Conservation (phyloP, 2,329 filamentous ascomycete genomes). For the Volutella citrinella region DNA sequence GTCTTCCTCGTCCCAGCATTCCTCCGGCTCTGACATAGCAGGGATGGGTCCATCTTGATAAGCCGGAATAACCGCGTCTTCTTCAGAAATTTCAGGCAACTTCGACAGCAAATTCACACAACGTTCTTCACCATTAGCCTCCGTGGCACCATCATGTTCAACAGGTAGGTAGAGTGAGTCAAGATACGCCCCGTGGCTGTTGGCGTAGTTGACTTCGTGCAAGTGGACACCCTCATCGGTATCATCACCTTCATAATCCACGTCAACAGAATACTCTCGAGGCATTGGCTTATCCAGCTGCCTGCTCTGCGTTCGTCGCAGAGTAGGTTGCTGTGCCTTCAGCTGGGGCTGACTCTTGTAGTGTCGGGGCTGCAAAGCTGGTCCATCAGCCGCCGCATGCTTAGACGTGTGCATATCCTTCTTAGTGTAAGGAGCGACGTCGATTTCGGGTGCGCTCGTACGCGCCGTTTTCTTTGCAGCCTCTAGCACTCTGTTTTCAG, state of each 20-base stretch:
- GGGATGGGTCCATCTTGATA: slow-evolving; percentile 23
- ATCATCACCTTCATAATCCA: slow-evolving; percentile 12
- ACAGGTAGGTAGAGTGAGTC: slow-evolving; percentile 23
- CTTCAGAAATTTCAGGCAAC: slow-evolving; percentile 30
- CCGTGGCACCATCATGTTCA: slow-evolving; percentile 21
- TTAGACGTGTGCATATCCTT: slow-evolving; percentile 18
- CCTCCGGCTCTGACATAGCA: slow-evolving; percentile 49
- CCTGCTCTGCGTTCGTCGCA: slow-evolving; percentile 45
- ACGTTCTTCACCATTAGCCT: slow-evolving; percentile 22
- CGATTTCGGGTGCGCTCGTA: slow-evolving; percentile 12
- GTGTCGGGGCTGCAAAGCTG: slow-evolving; percentile 41
- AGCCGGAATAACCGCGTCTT: slow-evolving; percentile 21
- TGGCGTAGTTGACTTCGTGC: slow-evolving; percentile 18
- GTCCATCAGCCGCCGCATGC: slow-evolving; percentile 16
- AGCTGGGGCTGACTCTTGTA: slow-evolving; percentile 54
- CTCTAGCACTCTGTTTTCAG: slow-evolving; percentile 24
- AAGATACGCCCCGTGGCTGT: slow-evolving; percentile 26
- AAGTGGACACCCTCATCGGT: slow-evolving; percentile 9
- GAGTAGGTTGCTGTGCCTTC: slow-evolving; percentile 37
- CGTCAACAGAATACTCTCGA: slow-evolving; percentile 15
- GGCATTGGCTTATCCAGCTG: slow-evolving; percentile 28
- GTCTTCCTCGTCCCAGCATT: slow-evolving; percentile 78
- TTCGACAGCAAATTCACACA: slow-evolving; percentile 22
- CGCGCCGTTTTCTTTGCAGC: slow-evolving; percentile 20
- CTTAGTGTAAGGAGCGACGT: slow-evolving; percentile 12